Evolutionary conservation across 352 stramenopile genomes (phyloP).

Genomic region (Phytophthora cactorum): DNA sequence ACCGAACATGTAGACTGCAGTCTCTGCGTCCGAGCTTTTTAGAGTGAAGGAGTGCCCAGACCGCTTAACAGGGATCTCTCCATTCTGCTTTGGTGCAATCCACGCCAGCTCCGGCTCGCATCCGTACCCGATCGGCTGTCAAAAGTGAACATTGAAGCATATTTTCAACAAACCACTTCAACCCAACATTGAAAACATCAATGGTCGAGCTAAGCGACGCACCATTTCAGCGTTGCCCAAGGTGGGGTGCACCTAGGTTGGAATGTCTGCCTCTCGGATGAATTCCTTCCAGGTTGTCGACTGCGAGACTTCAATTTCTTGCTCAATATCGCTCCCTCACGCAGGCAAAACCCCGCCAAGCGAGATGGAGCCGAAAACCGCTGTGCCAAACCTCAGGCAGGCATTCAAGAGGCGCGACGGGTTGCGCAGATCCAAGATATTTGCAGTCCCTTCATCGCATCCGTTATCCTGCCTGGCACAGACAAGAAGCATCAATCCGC

Average conservation of each 20-base stretch:
- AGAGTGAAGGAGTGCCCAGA: constrained; percentile 96
- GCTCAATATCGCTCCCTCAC: neutral
- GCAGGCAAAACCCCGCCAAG: neutral
- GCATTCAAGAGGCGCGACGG: constrained; percentile 40
- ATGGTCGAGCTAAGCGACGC: constrained; percentile 2
- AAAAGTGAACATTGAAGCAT: constrained; percentile 16
- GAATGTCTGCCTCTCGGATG: neutral
- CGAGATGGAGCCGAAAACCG: neutral
- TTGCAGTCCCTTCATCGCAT: constrained; percentile 18
- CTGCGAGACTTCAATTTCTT: neutral
- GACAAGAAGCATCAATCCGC: constrained; percentile 11
- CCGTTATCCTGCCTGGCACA: constrained; percentile 21
- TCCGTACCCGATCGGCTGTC: constrained; percentile 81
- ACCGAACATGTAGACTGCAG: constrained; percentile 84
- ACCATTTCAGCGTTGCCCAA: constrained; percentile 33
- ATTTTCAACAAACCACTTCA: constrained; percentile 11
- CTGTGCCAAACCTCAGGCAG: neutral
- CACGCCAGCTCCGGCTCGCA: constrained; percentile 91
- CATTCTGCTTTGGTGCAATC: constrained; percentile 89
- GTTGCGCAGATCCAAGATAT: constrained; percentile 34
- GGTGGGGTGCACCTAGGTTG: constrained; percentile 6
- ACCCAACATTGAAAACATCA: neutral
- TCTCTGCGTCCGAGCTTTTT: constrained; percentile 72
- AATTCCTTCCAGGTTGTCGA: neutral
- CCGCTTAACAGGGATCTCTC: constrained; percentile 93